phyloP scores from a whole-genome alignment of 148 eudicot genomes.

The Fallopia convolvulus region DNA sequence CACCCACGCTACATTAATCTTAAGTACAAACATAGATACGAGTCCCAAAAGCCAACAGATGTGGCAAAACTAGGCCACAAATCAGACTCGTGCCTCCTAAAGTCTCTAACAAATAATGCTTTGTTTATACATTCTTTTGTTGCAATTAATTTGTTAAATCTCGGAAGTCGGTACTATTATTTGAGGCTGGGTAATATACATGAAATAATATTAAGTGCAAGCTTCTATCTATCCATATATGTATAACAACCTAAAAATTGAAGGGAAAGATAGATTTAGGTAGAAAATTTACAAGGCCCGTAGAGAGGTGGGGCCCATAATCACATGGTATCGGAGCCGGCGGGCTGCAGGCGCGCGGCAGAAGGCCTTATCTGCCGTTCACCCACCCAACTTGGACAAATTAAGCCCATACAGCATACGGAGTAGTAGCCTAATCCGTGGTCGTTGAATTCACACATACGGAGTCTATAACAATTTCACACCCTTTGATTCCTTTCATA shows the following conservation, averaged over 20 bases:
- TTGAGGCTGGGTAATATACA: not conserved
- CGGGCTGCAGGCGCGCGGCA: not conserved
- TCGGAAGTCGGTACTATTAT: too few species aligned
- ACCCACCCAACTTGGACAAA: not conserved
- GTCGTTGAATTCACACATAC: not conserved
- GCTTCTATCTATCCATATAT: not conserved
- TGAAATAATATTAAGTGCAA: not conserved
- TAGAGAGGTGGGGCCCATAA: not conserved
- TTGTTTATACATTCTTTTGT: not conserved
- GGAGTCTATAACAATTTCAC: not conserved
- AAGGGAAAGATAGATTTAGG: not conserved
- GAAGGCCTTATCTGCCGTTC: not conserved
- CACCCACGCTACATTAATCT: conserved; percentile 9
- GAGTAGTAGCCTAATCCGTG: not conserved
- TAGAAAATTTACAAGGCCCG: not conserved
- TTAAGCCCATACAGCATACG: not conserved
- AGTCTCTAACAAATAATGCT: not conserved
- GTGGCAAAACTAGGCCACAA: not conserved
- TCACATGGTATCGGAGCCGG: not conserved
- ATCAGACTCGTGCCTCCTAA: not conserved
- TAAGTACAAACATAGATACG: not conserved
- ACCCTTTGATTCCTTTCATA: not conserved
- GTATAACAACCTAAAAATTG: not conserved
- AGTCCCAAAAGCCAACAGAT: not conserved
- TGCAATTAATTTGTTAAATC: too few species aligned